Conservation (phyloP, 208 protist species). For the Porcisia hertigi region DNA sequence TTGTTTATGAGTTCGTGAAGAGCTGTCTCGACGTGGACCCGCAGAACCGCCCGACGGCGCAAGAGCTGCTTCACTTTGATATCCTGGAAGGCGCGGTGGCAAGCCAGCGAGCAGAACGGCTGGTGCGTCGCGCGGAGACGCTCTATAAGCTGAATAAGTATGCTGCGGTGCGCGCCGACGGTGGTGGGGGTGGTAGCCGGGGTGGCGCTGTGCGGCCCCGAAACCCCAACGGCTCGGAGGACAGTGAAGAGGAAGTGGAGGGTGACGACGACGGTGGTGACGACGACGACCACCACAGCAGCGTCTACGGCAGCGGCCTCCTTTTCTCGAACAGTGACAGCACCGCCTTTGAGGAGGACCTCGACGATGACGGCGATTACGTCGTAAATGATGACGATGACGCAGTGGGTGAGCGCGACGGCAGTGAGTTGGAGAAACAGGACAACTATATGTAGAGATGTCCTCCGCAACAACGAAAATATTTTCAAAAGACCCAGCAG, state of each 20-base stretch:
- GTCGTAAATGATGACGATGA: slow-evolving; percentile 18
- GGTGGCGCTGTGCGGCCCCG: neutral
- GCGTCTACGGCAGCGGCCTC: slow-evolving; percentile 11
- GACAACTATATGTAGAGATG: neutral
- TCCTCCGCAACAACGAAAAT: slow-evolving; percentile 1
- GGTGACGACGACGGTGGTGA: slow-evolving; percentile 9
- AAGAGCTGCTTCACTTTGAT: slow-evolving; percentile 74
- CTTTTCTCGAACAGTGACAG: slow-evolving; percentile 9
- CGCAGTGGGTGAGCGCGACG: slow-evolving; percentile 14
- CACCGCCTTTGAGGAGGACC: slow-evolving; percentile 19
- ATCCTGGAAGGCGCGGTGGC: slow-evolving; percentile 66
- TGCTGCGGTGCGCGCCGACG: slow-evolving; percentile 54
- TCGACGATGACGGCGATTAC: slow-evolving; percentile 17
- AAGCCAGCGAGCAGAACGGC: slow-evolving; percentile 51
- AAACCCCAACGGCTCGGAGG: slow-evolving; percentile 3
- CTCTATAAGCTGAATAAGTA: slow-evolving; percentile 81
- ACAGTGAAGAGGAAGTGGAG: slow-evolving; percentile 7
- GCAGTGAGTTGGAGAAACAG: slow-evolving; percentile 19
- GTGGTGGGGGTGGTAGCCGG: slow-evolving; percentile 5
- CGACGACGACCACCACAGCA: slow-evolving; percentile 13
- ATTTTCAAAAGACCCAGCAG: slow-evolving; percentile 8
- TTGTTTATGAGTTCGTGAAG: slow-evolving; percentile 80
- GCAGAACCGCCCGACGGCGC: slow-evolving; percentile 59
- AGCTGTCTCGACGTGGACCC: slow-evolving; percentile 77
- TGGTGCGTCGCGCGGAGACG: slow-evolving; percentile 69